Evolutionary conservation across 2,329 filamentous ascomycete genomes (phyloP).

Genomic region (Ceratocystis ficicola): DNA sequence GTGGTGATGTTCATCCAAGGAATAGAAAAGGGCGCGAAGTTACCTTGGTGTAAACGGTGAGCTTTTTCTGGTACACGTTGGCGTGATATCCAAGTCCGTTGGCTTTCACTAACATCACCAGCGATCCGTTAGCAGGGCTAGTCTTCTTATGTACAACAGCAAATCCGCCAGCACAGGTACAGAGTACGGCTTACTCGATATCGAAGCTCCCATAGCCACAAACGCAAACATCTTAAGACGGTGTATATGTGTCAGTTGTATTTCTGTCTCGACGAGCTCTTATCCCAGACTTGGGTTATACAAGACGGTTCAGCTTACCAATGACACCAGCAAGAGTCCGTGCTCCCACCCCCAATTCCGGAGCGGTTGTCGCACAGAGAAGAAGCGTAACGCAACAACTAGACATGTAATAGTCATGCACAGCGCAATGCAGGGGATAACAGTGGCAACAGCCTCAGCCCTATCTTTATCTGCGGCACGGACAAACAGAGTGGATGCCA

Average conservation of each 20-base stretch:
- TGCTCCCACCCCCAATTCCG: conserved; percentile 30
- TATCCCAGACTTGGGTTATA: background rate
- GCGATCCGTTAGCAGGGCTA: background rate
- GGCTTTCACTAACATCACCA: conserved; percentile 12
- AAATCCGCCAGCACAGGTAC: background rate
- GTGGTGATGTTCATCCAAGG: background rate
- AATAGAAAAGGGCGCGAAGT: background rate
- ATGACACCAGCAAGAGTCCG: conserved; percentile 29
- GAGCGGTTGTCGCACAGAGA: conserved; percentile 29
- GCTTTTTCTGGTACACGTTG: background rate
- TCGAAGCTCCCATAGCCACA: conserved; percentile 18
- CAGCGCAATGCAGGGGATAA: conserved; percentile 23
- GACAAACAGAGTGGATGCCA: background rate
- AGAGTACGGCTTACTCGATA: conserved; percentile 18
- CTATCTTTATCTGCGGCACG: background rate
- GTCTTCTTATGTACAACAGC: background rate
- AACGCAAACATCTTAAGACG: conserved; percentile 17
- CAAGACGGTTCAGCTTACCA: conserved; percentile 23
- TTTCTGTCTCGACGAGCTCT: background rate
- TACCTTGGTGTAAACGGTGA: conserved; percentile 21
- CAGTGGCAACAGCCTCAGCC: conserved; percentile 22
- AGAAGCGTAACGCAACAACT: conserved; percentile 29
- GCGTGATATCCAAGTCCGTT: conserved; percentile 17
- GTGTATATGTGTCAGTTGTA: background rate
- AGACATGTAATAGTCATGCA: conserved; percentile 26